Evolutionary conservation across 768 basidiomycete genomes (phyloP).

Genomic region (Russula compacta): DNA sequence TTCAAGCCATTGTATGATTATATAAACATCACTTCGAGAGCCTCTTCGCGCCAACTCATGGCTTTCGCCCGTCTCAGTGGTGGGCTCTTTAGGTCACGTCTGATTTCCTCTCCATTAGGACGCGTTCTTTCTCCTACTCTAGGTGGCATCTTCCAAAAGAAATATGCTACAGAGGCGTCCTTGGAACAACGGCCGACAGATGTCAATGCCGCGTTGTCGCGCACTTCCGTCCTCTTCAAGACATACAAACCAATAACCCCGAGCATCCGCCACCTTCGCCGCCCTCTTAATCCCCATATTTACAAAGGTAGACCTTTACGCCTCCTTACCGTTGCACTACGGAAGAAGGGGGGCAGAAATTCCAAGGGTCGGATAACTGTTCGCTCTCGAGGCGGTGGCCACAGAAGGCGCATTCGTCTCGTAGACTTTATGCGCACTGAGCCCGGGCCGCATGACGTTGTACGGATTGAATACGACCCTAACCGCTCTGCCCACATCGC

Average conservation of each 20-base stretch:
- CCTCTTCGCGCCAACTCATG: slow-evolving; percentile 6
- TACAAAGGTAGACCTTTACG: slow-evolving; percentile 82
- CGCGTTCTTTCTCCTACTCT: slow-evolving; percentile 9
- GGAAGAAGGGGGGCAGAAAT: slow-evolving; percentile 85
- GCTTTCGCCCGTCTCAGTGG: slow-evolving; percentile 10
- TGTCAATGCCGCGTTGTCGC: slow-evolving; percentile 37
- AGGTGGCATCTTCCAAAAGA: slow-evolving; percentile 21
- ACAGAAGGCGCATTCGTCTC: slow-evolving; percentile 73
- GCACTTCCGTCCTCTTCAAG: slow-evolving; percentile 59
- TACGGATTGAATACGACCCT: slow-evolving; percentile 96
- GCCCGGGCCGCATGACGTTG: slow-evolving; percentile 77
- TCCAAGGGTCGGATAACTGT: slow-evolving; percentile 77
- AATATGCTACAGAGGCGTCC: slow-evolving; percentile 32
- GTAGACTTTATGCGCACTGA: slow-evolving; percentile 80
- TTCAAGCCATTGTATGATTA: background rate
- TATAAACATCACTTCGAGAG: background rate
- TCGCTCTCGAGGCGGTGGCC: slow-evolving; percentile 85
- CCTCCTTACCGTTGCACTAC: slow-evolving; percentile 67
- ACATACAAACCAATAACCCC: slow-evolving; percentile 87
- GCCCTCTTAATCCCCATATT: slow-evolving; percentile 75
- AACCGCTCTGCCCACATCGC: slow-evolving; percentile 93
- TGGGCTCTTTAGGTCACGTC: slow-evolving; percentile 10
- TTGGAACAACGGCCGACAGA: slow-evolving; percentile 26
- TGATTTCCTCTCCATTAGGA: background rate
- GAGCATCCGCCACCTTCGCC: slow-evolving; percentile 75